These are phyloP conservation scores for Draba incana DNA, from an alignment of 345 rosid genomes.

Conservation along the genomic window DNA sequence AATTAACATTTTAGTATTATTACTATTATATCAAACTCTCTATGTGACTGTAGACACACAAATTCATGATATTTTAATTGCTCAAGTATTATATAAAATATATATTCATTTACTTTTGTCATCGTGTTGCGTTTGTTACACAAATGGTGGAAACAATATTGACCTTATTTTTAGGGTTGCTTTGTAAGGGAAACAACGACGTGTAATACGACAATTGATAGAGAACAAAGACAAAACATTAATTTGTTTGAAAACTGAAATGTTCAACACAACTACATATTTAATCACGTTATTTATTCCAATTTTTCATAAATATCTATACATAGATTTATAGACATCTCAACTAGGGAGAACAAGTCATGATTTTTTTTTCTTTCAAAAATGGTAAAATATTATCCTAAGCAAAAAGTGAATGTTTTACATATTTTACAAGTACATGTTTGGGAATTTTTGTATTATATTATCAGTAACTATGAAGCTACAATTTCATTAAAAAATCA, in stretches of 20 bases:
- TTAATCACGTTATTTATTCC: conserved; percentile 5
- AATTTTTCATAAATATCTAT: background rate
- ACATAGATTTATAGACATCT: no score
- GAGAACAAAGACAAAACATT: conserved; percentile 38
- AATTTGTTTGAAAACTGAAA: conserved; percentile 23
- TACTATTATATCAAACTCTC: background rate
- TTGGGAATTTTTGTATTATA: background rate
- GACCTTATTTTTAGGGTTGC: conserved; percentile 35
- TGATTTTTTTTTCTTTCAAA: no score
- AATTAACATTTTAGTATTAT: conserved; percentile 20
- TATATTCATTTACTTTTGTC: conserved; percentile 11
- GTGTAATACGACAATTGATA: conserved; percentile 42
- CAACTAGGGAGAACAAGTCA: no score
- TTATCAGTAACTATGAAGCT: background rate
- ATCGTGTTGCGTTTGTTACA: conserved; percentile 35
- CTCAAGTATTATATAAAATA: conserved; percentile 8
- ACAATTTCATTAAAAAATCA: background rate
- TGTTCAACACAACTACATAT: conserved; percentile 30
- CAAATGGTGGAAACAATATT: conserved; percentile 26
- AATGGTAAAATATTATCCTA: background rate
- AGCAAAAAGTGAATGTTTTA: background rate
- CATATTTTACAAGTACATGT: background rate
- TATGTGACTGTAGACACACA: conserved; percentile 21
- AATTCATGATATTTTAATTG: conserved; percentile 14
- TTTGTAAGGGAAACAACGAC: conserved; percentile 40